Evolutionary conservation across 176 grass and related monocot genomes (phyloP), one percentile per base, ranked within the genome.

Genomic region (Sorghum bicolor): DNA sequence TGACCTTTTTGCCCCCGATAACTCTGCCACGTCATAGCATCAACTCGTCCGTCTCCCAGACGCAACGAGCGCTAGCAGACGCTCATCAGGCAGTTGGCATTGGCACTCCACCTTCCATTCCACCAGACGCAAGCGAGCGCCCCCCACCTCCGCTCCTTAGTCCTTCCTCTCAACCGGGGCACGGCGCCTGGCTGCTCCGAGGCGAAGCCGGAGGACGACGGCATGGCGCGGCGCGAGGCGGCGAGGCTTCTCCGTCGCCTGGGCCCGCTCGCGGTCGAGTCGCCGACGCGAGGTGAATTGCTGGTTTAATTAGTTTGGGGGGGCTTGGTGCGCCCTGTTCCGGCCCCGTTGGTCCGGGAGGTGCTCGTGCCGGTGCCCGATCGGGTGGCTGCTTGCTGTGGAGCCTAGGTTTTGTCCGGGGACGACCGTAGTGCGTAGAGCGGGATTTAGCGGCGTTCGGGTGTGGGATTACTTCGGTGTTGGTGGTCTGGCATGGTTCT

Each of bases 221-320:
- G 9, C 9, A 85, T 85, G 83, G 25, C 83, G 36, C 38, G 74
- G 36, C 74, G 83, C 26, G 62, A 15, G 26, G 43, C 71, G 71
- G 71, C 71, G 45, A 53, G 74, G 45, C 74, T 85, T 53, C 64
- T 85, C 17, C 74, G 83, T 48, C 48, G 74, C 34, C 74, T 85
- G 45, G 64, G 64, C 10, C 36, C 64, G 10, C 34, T 78, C 37
- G 45, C 50, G 4, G 19, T 25, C 20, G 74, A 85, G 28, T 4
- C 74, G 34, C 34, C 47, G 25, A 29, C 36, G 34, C 83, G 83
- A 85, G 83, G 83, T 85, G 65, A 78, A 3, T 72, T 31, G 25
- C 19, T 24, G 57, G 0, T 8, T 73, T 48, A 8, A 45, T 44
- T 48, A 8, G 29, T 44, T 3, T 26, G 2, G 38, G 15, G 32